These are phyloP conservation scores for Kappamyces sp. DNA, from an alignment of 192 early-diverging fungal species.

Conservation along the genomic window DNA sequence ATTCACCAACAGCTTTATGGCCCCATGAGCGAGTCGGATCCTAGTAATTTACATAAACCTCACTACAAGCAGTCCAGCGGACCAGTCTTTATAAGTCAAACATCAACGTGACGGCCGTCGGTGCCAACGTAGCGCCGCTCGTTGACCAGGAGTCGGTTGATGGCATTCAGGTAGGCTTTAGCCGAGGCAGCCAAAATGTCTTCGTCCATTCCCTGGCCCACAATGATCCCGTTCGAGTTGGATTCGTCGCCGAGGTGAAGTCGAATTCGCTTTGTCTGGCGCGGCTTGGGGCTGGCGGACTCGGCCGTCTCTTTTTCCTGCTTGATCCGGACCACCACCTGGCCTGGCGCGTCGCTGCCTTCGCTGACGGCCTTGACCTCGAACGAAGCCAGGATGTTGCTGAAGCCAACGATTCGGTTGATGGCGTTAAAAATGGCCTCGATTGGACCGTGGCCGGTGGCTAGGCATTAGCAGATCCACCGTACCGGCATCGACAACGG, in stretches of 20 bases:
- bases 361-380: conserved; percentile 82
- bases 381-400: conserved; percentile 73
- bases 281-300: conserved; percentile 17
- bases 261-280: neutral
- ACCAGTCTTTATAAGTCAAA: conserved; percentile 6
- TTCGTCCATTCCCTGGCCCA: conserved; percentile 71
- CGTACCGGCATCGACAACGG: conserved; percentile 50
- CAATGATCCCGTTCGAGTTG: conserved; percentile 31
- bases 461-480: conserved; percentile 11
- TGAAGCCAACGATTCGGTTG: conserved; percentile 71
- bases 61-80: neutral
- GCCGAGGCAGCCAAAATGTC: conserved; percentile 85
- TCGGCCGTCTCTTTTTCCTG: conserved; percentile 21
- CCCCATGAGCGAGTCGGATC: conserved; percentile 23
- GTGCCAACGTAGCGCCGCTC: conserved; percentile 4
- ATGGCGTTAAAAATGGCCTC: conserved; percentile 86
- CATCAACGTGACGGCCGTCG: conserved; percentile 6
- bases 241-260: neutral
- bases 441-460: conserved; percentile 80
- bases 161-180: conserved; percentile 81
- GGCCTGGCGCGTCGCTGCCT: conserved; percentile 81
- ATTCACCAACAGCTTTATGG: conserved; percentile 44
- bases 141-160: conserved; percentile 61
- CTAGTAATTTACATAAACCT: neutral
- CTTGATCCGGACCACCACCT: conserved; percentile 70